Evolutionary conservation across 257 asterid species (phyloP).

Genomic region (Ligustrum vulgare): DNA sequence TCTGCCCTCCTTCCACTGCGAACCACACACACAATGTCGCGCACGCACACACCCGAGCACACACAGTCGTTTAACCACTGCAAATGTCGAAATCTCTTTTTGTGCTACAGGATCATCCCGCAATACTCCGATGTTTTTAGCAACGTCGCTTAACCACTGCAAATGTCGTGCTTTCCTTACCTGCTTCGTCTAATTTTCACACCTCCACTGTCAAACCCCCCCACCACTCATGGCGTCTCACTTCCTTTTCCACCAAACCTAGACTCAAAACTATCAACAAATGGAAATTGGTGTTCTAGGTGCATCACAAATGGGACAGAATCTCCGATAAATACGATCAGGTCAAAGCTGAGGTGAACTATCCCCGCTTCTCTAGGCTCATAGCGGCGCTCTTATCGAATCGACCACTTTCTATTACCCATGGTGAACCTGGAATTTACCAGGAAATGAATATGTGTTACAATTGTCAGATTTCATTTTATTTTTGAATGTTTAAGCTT

Average conservation of each 20-base stretch:
- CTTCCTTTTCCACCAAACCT: constrained; percentile 25
- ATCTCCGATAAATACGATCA: constrained; percentile 71
- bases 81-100: too few species aligned
- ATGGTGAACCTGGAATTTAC: constrained; percentile 61
- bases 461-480: constrained; percentile 74
- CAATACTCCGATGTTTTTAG: constrained; percentile 45
- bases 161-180: constrained; percentile 17
- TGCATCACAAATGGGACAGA: constrained; percentile 73
- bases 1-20: too few species aligned
- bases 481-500: constrained; percentile 74
- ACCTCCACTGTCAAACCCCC: constrained; percentile 27
- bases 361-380: constrained; percentile 74
- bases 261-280: constrained; percentile 22
- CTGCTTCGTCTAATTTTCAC: constrained; percentile 30
- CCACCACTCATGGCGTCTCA: not conserved
- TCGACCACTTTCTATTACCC: constrained; percentile 74
- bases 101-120: not conserved
- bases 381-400: constrained; percentile 76
- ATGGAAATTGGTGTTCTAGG: constrained; percentile 39
- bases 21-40: too few species aligned
- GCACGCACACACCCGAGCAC: too few species aligned
- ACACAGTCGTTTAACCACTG: too few species aligned
- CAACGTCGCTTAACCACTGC: constrained; percentile 43
- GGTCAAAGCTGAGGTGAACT: constrained; percentile 69
- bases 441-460: constrained; percentile 82